Evolutionary conservation across 1,139 yeast genomes (phyloP).

Genomic region (Pichia norvegensis): DNA sequence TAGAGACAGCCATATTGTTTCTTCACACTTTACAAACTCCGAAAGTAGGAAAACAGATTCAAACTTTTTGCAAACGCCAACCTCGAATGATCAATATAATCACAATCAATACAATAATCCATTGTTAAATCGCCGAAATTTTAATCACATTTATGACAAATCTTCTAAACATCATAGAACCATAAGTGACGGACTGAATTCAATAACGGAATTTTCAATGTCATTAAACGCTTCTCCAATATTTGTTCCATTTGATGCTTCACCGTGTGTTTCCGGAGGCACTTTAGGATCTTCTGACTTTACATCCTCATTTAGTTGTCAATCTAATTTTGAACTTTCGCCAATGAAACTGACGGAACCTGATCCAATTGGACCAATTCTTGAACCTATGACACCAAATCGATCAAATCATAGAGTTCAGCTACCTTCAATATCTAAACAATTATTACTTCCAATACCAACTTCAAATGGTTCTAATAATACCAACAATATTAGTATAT

Average conservation of each 20-base stretch:
- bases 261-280: conserved; percentile 15
- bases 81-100: background rate
- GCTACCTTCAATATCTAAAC: conserved; percentile 14
- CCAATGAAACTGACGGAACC: conserved; percentile 42
- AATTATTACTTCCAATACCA: conserved; percentile 17
- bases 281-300: conserved; percentile 19
- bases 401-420: conserved; percentile 16
- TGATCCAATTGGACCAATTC: conserved; percentile 44
- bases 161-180: conserved; percentile 3
- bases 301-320: conserved; percentile 57
- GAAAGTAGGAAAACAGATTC: background rate
- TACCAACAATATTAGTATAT: conserved; percentile 9
- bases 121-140: background rate
- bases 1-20: background rate
- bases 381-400: conserved; percentile 38
- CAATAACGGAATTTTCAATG: conserved; percentile 34
- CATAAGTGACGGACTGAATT: conserved; percentile 17
- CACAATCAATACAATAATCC: background rate
- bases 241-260: conserved; percentile 17
- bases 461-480: conserved; percentile 21
- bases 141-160: conserved; percentile 1
- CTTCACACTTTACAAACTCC: background rate
- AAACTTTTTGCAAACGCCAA: background rate
- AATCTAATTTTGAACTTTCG: conserved; percentile 54
- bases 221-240: conserved; percentile 15